Evolutionary conservation across 371 early-diverging fungal genomes (phyloP).

Genomic region (Dichotomocladium elegans): DNA sequence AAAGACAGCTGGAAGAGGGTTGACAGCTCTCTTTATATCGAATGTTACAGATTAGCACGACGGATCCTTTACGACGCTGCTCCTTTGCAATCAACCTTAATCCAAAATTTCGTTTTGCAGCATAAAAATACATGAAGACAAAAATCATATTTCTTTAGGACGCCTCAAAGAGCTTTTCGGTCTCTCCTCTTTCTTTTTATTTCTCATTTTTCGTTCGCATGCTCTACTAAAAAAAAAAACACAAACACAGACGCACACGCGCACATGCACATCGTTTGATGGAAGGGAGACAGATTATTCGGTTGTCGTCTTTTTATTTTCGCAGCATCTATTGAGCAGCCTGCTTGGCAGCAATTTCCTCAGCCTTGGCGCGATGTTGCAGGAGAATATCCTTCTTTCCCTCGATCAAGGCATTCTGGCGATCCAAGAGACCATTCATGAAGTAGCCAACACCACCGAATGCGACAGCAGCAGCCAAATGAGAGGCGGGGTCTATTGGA

Average conservation of each 20-base stretch:
- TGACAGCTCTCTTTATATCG: no score
- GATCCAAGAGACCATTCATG: constrained; percentile 31
- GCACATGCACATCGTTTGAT: background rate
- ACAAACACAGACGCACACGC: background rate
- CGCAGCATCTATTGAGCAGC: constrained; percentile 8
- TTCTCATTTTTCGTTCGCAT: no score
- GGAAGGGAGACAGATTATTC: background rate
- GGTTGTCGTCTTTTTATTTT: background rate
- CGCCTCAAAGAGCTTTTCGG: no score
- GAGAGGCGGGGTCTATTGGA: constrained; percentile 32
- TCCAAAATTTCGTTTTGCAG: no score
- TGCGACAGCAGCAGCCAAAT: constrained; percentile 34
- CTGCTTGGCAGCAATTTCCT: constrained; percentile 34
- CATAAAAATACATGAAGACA: no score
- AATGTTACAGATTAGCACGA: no score
- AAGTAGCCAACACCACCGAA: constrained; percentile 48
- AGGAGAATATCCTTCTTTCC: constrained; percentile 44
- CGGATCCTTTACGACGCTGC: no score
- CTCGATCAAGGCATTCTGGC: constrained; percentile 39
- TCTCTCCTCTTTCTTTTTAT: no score
- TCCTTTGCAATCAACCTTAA: no score
- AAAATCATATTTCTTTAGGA: no score
- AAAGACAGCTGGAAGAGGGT: no score
- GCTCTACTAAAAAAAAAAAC: no score
- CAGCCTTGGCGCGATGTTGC: constrained; percentile 44